Percentiles rank a stretch among this genome's conserved stretches.
Evolutionary conservation across 2,329 filamentous ascomycete species (phyloP).

Genomic region (Ophiostoma montium): DNA sequence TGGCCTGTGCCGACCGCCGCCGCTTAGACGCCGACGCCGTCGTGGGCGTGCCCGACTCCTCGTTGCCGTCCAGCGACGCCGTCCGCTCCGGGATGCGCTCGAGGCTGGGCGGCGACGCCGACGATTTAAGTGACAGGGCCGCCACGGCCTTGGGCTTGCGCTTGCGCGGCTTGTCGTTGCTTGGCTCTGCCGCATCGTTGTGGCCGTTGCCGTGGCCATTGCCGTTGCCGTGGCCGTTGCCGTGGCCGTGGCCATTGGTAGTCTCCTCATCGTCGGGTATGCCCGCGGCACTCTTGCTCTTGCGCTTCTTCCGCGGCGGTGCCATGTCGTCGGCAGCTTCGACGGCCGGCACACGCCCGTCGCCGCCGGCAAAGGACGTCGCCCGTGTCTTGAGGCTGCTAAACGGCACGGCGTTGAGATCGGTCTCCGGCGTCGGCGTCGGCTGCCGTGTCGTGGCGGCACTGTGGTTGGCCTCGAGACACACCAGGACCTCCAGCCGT

Average conservation of each 20-base stretch:
- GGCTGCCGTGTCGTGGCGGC: constrained; percentile 44
- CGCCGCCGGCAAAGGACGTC: constrained; percentile 17
- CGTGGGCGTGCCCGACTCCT: background rate
- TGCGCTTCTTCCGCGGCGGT: constrained; percentile 37
- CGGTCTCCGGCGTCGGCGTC: constrained; percentile 29
- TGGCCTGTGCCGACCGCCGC: constrained; percentile 18
- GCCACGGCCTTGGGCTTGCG: constrained; percentile 3
- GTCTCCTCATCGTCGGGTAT: too few species aligned
- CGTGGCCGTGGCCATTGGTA: too few species aligned
- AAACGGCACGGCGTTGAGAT: constrained; percentile 10
- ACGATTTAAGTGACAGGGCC: background rate
- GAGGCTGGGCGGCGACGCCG: constrained; percentile 1
- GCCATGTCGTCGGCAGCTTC: constrained; percentile 17
- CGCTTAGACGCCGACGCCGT: background rate
- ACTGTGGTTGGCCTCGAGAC: constrained; percentile 43
- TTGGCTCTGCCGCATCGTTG: background rate
- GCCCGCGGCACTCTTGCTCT: constrained; percentile 30
- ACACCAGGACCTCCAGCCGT: constrained; percentile 41
- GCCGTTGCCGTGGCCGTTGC: background rate
- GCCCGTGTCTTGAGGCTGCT: constrained; percentile 15
- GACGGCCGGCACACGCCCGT: background rate
- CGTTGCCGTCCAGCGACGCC: background rate
- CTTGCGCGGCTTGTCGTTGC: constrained; percentile 5
- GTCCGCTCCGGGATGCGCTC: background rate
- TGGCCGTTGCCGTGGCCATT: background rate